Percentiles rank a stretch among this genome's conserved stretches.
These are phyloP conservation scores for Fusarium virguliforme DNA, from an alignment of 2,329 filamentous ascomycete genomes.

Conservation along the genomic window DNA sequence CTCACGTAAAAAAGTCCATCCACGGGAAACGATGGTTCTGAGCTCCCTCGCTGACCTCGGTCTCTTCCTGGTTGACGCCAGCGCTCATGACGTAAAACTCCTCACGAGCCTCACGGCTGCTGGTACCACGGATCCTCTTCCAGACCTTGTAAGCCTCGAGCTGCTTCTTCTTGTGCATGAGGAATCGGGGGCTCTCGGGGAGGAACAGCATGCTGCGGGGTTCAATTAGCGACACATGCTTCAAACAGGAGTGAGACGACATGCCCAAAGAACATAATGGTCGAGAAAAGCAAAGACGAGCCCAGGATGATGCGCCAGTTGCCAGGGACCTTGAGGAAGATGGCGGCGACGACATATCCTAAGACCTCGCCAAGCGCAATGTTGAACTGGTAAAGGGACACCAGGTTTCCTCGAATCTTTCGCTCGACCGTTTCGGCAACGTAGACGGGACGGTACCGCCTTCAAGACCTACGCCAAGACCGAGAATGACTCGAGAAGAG, in stretches of 20 bases:
- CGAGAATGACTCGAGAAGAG: conserved; percentile 77
- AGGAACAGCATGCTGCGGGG: conserved; percentile 77
- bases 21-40: conserved; percentile 74
- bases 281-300: conserved; percentile 79
- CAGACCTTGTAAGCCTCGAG: conserved; percentile 73
- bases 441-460: conserved; percentile 82
- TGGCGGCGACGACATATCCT: conserved; percentile 80
- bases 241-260: neutral
- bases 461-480: conserved; percentile 80
- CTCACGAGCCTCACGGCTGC: conserved; percentile 71
- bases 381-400: conserved; percentile 83
- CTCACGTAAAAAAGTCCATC: conserved; percentile 79
- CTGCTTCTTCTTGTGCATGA: conserved; percentile 75
- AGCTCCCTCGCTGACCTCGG: conserved; percentile 65
- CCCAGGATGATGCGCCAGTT: conserved; percentile 84
- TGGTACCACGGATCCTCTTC: conserved; percentile 79
- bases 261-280: conserved; percentile 58
- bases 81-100: conserved; percentile 82
- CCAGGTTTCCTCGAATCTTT: conserved; percentile 78
- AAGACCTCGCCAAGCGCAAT: conserved; percentile 83
- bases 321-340: conserved; percentile 78
- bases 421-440: conserved; percentile 81
- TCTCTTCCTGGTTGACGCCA: conserved; percentile 72
- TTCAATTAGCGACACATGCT: conserved; percentile 46
- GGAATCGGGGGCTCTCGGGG: conserved; percentile 77